These are phyloP conservation scores for Ophiostoma quercus DNA, from an alignment of 2,329 filamentous ascomycete genomes.

Conservation along the genomic window DNA sequence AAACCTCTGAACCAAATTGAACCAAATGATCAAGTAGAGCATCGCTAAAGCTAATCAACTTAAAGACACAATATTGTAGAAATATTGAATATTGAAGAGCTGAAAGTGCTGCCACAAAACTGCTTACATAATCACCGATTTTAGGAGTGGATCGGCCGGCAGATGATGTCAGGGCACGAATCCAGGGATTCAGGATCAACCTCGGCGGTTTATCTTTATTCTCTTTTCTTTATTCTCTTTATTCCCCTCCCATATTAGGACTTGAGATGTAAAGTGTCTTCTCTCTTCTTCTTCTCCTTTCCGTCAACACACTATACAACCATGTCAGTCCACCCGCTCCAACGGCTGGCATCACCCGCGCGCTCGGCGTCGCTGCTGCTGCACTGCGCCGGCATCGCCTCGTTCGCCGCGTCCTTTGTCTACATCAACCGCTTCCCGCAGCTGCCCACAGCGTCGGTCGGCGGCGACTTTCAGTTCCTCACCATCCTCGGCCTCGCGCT, in stretches of 20 bases:
- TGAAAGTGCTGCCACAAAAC: not conserved
- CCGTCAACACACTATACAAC: not conserved
- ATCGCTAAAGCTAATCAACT: no score
- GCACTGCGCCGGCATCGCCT: conserved; percentile 51
- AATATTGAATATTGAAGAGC: not conserved
- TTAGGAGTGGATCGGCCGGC: not conserved
- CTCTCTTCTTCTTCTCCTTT: not conserved
- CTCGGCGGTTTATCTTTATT: not conserved
- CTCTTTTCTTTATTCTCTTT: not conserved
- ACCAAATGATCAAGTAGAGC: no score
- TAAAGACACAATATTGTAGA: no score
- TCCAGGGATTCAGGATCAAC: not conserved
- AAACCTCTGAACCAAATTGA: no score
- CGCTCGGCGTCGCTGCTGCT: conserved; percentile 57
- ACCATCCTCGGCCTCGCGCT: conserved; percentile 67
- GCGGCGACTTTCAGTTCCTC: conserved; percentile 65
- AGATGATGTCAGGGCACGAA: not conserved
- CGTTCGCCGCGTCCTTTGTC: conserved; percentile 50
- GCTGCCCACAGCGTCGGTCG: conserved; percentile 54
- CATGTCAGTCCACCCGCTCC: conserved; percentile 54
- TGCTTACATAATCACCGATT: not conserved
- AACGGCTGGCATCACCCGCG: conserved; percentile 61
- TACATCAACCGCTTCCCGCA: conserved; percentile 48
- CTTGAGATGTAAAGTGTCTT: not conserved
- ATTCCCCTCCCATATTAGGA: not conserved